phyloP scores from a whole-genome alignment of 352 stramenopile genomes.

The Pythium folliculosum region DNA sequence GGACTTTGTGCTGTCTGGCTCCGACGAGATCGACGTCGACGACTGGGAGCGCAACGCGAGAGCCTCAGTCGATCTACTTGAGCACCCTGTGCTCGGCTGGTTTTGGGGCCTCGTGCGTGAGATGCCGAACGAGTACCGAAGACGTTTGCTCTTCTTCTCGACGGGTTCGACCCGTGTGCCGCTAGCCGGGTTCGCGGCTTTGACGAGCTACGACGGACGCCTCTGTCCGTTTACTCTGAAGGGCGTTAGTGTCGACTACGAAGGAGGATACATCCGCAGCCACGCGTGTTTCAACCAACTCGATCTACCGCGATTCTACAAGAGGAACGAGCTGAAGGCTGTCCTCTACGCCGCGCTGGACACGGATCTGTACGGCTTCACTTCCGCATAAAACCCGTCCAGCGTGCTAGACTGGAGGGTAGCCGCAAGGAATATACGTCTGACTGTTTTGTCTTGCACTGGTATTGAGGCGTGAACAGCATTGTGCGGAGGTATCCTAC shows the following conservation, averaged over 20 bases:
- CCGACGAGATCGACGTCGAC: slow-evolving; percentile 87
- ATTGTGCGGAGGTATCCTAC: too few species aligned
- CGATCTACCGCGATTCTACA: slow-evolving; percentile 94
- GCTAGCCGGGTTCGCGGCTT: slow-evolving; percentile 24
- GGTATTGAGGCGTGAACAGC: too few species aligned
- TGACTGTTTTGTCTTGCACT: too few species aligned
- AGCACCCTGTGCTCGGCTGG: background rate
- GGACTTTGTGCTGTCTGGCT: slow-evolving; percentile 89
- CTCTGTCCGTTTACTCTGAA: slow-evolving; percentile 46
- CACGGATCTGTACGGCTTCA: slow-evolving; percentile 72
- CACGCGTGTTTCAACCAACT: slow-evolving; percentile 89
- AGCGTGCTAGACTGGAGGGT: too few species aligned
- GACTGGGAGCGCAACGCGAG: slow-evolving; percentile 66
- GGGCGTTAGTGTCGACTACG: slow-evolving; percentile 17
- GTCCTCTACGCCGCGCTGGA: slow-evolving; percentile 66
- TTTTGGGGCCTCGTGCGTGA: slow-evolving; percentile 54
- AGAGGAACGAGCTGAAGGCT: slow-evolving; percentile 79
- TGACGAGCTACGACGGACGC: slow-evolving; percentile 31
- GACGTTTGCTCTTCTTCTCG: slow-evolving; percentile 35
- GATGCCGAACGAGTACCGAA: slow-evolving; percentile 24
- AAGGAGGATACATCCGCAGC: slow-evolving; percentile 51
- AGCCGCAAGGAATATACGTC: background rate
- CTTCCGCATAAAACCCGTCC: slow-evolving; percentile 37
- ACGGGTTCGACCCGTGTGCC: slow-evolving; percentile 40
- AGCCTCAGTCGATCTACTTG: slow-evolving; percentile 44